phyloP scores from a whole-genome alignment of 208 protist genomes.

The Leishmania turanica region DNA sequence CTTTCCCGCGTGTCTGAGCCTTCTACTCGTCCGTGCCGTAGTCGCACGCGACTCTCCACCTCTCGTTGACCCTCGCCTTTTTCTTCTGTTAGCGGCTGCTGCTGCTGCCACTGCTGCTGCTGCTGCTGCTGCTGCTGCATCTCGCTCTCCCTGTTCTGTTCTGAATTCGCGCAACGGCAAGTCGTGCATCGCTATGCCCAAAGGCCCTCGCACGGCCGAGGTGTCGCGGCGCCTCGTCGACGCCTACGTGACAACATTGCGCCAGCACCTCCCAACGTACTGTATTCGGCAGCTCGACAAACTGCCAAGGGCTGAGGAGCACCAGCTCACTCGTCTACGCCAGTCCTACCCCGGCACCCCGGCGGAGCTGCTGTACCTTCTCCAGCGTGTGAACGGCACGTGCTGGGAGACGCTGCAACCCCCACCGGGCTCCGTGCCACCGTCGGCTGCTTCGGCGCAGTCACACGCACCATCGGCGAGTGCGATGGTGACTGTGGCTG shows the following conservation, averaged over 20 bases:
- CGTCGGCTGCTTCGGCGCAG: not conserved
- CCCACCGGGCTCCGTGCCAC: constrained; percentile 6
- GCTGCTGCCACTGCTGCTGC: too few species aligned
- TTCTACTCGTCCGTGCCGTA: not conserved
- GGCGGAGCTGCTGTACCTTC: constrained; percentile 45
- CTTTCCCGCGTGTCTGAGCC: not conserved
- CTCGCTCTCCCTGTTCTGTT: not conserved
- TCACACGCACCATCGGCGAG: not conserved
- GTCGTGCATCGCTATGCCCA: constrained; percentile 15
- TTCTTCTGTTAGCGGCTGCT: not conserved
- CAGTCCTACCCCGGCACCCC: constrained; percentile 44
- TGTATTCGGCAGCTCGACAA: constrained; percentile 57
- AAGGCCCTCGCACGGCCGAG: constrained; percentile 25
- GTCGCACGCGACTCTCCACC: not conserved
- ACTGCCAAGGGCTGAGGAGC: constrained; percentile 40
- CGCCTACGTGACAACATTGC: constrained; percentile 68
- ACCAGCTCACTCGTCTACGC: constrained; percentile 39
- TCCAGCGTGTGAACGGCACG: constrained; percentile 57
- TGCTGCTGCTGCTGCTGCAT: not conserved
- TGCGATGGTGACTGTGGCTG: not conserved
- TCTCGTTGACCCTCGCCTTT: not conserved
- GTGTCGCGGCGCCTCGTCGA: constrained; percentile 56
- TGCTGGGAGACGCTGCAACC: constrained; percentile 42
- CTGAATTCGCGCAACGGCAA: not conserved
- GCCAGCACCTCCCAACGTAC: constrained; percentile 58